phyloP scores from a whole-genome alignment of 306 rosid species.

The Rosa lucieae region DNA sequence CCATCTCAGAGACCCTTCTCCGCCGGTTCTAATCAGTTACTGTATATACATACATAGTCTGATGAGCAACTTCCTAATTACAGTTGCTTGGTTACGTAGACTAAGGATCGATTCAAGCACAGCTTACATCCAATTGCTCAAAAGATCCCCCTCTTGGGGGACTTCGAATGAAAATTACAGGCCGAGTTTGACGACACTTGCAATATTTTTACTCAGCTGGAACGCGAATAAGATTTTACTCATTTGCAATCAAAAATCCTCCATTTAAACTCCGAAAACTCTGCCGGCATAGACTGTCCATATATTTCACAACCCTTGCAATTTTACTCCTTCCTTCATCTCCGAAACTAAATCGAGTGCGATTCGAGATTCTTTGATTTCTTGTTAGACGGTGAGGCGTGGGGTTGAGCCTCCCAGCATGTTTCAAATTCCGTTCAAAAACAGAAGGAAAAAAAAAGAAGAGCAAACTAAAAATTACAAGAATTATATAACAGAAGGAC shows the following conservation, averaged over 20 bases:
- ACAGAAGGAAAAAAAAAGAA: too few relatives aligned
- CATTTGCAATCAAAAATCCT: neutral
- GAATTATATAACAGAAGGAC: too few relatives aligned
- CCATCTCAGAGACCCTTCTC: slow-evolving; percentile 8
- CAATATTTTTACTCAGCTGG: neutral
- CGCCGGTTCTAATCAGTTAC: neutral
- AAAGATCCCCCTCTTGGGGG: neutral
- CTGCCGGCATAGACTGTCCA: neutral
- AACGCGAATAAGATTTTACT: neutral
- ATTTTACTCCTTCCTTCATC: too few relatives aligned
- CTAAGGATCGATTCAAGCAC: neutral
- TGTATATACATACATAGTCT: neutral
- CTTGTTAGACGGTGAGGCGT: too few relatives aligned
- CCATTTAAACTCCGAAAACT: neutral
- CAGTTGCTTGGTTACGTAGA: neutral
- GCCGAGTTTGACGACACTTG: neutral
- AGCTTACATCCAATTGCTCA: neutral
- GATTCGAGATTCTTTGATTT: too few relatives aligned
- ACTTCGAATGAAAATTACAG: slow-evolving; percentile 9
- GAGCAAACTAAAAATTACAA: too few relatives aligned
- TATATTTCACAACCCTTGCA: too few relatives aligned
- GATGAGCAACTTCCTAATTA: neutral
- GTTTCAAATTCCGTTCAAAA: too few relatives aligned
- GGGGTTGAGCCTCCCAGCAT: too few relatives aligned
- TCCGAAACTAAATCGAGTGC: too few relatives aligned